A percentile compares a stretch with the other conserved stretches of the same genome.
phyloP scores from a whole-genome alignment of 192 early-diverging fungal genomes.

The Mycoemilia scoparia region DNA sequence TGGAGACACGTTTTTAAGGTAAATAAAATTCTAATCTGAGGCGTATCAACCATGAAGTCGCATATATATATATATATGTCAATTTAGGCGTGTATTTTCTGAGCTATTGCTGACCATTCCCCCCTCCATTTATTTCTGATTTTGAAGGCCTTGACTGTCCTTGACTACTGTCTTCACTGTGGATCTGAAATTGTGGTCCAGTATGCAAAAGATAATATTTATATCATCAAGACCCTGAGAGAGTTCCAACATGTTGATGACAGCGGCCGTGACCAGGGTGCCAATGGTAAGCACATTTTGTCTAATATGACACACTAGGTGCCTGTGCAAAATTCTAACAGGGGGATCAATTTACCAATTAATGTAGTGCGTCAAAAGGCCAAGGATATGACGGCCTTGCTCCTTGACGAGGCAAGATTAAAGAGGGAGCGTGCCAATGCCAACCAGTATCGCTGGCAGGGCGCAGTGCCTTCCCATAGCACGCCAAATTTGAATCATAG shows the following conservation, averaged over 20 bases:
- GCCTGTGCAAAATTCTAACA: not conserved
- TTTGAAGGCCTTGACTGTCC: constrained; percentile 53
- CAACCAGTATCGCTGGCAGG: no score
- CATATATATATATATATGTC: no score
- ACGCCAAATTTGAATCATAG: no score
- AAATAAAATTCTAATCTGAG: constrained; percentile 1
- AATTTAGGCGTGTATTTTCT: no score
- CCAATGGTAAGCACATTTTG: no score
- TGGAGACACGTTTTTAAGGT: constrained; percentile 99
- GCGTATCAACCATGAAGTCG: not conserved
- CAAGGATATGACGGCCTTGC: constrained; percentile 68
- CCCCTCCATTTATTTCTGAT: not conserved
- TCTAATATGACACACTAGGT: not conserved
- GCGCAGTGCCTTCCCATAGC: no score
- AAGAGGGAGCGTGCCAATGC: constrained; percentile 55
- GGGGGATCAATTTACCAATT: constrained; percentile 11
- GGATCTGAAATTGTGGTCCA: constrained; percentile 75
- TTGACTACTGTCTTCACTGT: constrained; percentile 67
- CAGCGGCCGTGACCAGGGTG: constrained; percentile 74
- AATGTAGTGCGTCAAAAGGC: constrained; percentile 88
- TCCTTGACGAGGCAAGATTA: constrained; percentile 61
- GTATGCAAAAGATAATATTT: constrained; percentile 77
- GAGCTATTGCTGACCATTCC: not conserved
- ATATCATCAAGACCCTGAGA: constrained; percentile 86
- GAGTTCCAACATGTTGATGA: constrained; percentile 97